phyloP scores from a whole-genome alignment of 1,284 basidiomycete genomes.

The Abortiporus biennis region DNA sequence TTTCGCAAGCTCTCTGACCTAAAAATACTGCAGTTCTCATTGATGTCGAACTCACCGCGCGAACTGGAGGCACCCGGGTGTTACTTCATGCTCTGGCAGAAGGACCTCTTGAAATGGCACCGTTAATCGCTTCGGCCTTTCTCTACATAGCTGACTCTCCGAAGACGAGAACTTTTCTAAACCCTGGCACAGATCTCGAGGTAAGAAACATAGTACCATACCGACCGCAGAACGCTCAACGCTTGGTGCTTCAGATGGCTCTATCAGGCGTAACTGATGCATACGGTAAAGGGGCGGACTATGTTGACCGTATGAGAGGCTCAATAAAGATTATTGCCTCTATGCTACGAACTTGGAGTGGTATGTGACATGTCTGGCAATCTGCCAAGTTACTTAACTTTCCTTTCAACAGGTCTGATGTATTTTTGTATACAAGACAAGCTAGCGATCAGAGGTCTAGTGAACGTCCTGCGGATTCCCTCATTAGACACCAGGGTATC shows the following conservation, averaged over 20 bases:
- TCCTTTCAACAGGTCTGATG: constrained; percentile 74
- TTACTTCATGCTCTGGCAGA: constrained; percentile 85
- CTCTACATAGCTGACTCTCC: constrained; percentile 86
- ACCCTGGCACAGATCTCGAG: constrained; percentile 87
- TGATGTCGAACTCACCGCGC: constrained; percentile 79
- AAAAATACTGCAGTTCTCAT: constrained; percentile 55
- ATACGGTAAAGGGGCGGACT: constrained; percentile 75
- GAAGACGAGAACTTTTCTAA: constrained; percentile 72
- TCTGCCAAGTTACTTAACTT: constrained; percentile 2
- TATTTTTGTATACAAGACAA: constrained; percentile 92
- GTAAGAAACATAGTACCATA: constrained; percentile 34
- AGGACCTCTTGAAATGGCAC: constrained; percentile 80
- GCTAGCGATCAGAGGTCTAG: constrained; percentile 78
- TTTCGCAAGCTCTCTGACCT: not conserved
- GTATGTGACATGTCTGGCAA: constrained; percentile 39
- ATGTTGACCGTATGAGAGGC: constrained; percentile 73
- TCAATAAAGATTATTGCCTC: constrained; percentile 77
- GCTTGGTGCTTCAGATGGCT: constrained; percentile 56
- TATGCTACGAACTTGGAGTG: constrained; percentile 91
- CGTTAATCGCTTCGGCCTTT: constrained; percentile 82
- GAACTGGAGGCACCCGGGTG: constrained; percentile 83
- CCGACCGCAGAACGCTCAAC: not conserved
- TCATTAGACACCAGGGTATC: constrained; percentile 80
- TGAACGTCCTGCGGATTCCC: constrained; percentile 86
- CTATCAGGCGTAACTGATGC: constrained; percentile 87